Percentiles rank a stretch among this genome's conserved stretches.
These are phyloP conservation scores for Salvia miltiorrhiza DNA, from an alignment of 257 asterid genomes.

Conservation along the genomic window DNA sequence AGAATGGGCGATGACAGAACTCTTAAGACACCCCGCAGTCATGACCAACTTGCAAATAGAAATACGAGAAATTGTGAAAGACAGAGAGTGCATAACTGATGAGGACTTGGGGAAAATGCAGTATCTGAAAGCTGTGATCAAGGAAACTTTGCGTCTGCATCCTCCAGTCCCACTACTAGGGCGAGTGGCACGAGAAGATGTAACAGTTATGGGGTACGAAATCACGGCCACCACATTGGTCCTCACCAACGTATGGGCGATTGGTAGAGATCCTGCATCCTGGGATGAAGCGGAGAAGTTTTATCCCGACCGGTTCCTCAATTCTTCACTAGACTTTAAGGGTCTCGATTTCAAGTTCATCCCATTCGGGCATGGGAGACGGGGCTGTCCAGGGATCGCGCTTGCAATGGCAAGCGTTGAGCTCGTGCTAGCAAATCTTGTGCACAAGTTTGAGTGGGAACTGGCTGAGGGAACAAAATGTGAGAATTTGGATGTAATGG, in stretches of 20 bases:
- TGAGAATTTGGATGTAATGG: slow-evolving; percentile 31
- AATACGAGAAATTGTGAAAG: slow-evolving; percentile 22
- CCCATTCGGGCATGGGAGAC: slow-evolving; percentile 36
- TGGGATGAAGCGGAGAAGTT: slow-evolving; percentile 36
- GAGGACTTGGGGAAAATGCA: slow-evolving; percentile 44
- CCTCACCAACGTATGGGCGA: slow-evolving; percentile 37
- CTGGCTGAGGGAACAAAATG: slow-evolving; percentile 20
- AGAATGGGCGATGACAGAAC: slow-evolving; percentile 56
- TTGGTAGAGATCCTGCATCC: slow-evolving; percentile 30
- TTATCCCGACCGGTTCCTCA: slow-evolving; percentile 28
- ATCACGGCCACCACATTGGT: slow-evolving; percentile 33
- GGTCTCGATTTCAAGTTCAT: slow-evolving; percentile 21
- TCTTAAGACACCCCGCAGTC: slow-evolving; percentile 33
- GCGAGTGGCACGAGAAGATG: slow-evolving; percentile 27
- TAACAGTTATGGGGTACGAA: slow-evolving; percentile 35
- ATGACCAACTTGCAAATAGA: slow-evolving; percentile 33
- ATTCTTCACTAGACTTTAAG: slow-evolving; percentile 14
- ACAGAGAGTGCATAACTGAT: slow-evolving; percentile 24
- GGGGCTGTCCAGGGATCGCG: slow-evolving; percentile 30
- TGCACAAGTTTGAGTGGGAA: slow-evolving; percentile 32
- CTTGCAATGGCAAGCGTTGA: slow-evolving; percentile 16
- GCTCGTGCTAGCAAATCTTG: slow-evolving; percentile 24
- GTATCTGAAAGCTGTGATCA: slow-evolving; percentile 42
- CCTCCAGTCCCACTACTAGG: slow-evolving; percentile 34
- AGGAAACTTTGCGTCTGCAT: slow-evolving; percentile 40